Percentiles rank a stretch among this genome's conserved stretches.
phyloP scores from a whole-genome alignment of 2,329 filamentous ascomycete species.

The Monosporascus sp. region DNA sequence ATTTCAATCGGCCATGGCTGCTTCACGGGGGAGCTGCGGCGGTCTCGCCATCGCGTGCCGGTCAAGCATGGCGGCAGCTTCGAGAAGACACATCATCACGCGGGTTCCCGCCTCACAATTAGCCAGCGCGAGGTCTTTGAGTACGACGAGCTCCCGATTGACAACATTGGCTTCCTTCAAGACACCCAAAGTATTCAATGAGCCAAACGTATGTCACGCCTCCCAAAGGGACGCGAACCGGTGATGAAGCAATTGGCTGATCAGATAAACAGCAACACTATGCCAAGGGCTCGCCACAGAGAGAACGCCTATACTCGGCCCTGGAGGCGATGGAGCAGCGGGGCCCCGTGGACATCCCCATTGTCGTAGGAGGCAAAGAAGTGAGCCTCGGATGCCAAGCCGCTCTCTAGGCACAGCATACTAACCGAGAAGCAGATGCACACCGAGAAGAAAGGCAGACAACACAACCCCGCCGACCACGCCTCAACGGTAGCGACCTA shows the following conservation, averaged over 20 bases:
- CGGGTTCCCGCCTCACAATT: not conserved
- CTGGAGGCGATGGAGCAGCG: constrained; percentile 63
- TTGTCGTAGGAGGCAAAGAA: constrained; percentile 78
- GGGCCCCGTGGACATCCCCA: constrained; percentile 70
- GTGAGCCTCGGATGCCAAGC: constrained; percentile 36
- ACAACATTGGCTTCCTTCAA: constrained; percentile 78
- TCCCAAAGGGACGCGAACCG: not conserved
- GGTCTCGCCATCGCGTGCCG: not conserved
- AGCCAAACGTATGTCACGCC: constrained; percentile 74
- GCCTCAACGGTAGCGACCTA: constrained; percentile 72
- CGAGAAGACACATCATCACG: not conserved
- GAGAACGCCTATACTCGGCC: constrained; percentile 69
- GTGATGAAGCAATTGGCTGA: not conserved
- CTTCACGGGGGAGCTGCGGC: not conserved
- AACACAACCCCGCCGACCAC: constrained; percentile 81
- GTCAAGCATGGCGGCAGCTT: not conserved
- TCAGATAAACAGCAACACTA: constrained; percentile 68
- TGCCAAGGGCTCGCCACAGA: constrained; percentile 72
- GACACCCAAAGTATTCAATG: constrained; percentile 80
- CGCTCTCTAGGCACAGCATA: not conserved
- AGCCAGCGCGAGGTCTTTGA: constrained; percentile 14
- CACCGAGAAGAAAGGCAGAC: constrained; percentile 58
- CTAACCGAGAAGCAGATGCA: constrained; percentile 48
- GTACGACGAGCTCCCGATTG: constrained; percentile 26
- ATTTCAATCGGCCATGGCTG: not conserved